These are phyloP conservation scores for Escovopsis sp. DNA, from an alignment of 2,329 filamentous ascomycete genomes.

Conservation along the genomic window DNA sequence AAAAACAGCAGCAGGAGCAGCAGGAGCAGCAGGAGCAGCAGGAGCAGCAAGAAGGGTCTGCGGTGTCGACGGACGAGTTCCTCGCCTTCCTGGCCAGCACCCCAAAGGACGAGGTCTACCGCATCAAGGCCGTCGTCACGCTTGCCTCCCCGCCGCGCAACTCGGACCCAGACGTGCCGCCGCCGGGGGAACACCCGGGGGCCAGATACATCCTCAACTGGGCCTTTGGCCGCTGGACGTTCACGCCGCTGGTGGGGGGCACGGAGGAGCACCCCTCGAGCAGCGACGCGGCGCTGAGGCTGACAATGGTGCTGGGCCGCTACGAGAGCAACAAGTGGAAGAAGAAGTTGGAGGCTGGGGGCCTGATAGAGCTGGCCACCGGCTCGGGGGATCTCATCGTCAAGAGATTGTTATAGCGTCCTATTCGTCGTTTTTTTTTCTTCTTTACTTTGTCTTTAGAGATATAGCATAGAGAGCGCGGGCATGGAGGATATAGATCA, in stretches of 20 bases:
- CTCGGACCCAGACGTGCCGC: conserved; percentile 34
- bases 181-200: conserved; percentile 16
- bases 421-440: background rate
- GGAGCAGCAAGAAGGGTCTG: conserved; percentile 8
- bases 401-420: conserved; percentile 29
- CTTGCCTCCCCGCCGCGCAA: conserved; percentile 30
- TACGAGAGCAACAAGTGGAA: conserved; percentile 66
- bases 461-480: too few relatives aligned
- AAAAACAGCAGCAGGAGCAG: too few relatives aligned
- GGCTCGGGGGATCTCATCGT: conserved; percentile 35
- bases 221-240: conserved; percentile 94
- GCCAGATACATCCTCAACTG: conserved; percentile 83
- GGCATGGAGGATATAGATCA: too few relatives aligned
- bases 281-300: conserved; percentile 42
- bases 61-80: conserved; percentile 46
- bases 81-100: conserved; percentile 53
- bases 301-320: conserved; percentile 62
- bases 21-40: too few relatives aligned
- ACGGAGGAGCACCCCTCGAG: conserved; percentile 38
- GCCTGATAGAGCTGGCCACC: conserved; percentile 35
- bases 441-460: background rate
- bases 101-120: conserved; percentile 87
- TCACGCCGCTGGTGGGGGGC: conserved; percentile 41
- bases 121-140: conserved; percentile 64
- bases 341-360: conserved; percentile 50